Evolutionary conservation across 2,329 filamentous ascomycete species (phyloP).

Genomic region (Cladophialophora exuberans): DNA sequence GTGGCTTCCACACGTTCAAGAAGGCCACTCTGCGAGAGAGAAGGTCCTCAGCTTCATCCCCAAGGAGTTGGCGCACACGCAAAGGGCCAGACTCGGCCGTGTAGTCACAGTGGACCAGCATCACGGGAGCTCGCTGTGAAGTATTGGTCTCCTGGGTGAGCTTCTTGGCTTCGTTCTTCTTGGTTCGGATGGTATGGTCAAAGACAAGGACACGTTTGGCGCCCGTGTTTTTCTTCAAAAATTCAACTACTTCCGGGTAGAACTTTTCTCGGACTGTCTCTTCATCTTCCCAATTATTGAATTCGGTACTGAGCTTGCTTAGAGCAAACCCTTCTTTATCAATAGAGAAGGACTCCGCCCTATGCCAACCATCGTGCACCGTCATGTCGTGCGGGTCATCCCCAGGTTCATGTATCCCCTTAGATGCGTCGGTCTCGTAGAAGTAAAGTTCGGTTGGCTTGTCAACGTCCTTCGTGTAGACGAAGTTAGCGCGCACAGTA

Average conservation of each 20-base stretch:
- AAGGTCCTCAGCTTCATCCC: slow-evolving; percentile 47
- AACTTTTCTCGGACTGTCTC: slow-evolving; percentile 44
- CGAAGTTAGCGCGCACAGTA: slow-evolving; percentile 48
- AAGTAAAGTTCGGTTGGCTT: slow-evolving; percentile 43
- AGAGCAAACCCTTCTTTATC: slow-evolving; percentile 53
- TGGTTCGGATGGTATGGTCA: slow-evolving; percentile 53
- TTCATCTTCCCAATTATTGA: slow-evolving; percentile 45
- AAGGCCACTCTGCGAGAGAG: slow-evolving; percentile 52
- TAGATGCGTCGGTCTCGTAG: slow-evolving; percentile 43
- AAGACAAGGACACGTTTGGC: slow-evolving; percentile 53
- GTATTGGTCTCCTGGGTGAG: slow-evolving; percentile 37
- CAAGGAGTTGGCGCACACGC: slow-evolving; percentile 51
- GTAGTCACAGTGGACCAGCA: slow-evolving; percentile 48
- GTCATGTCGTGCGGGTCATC: slow-evolving; percentile 43
- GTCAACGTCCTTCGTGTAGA: slow-evolving; percentile 52
- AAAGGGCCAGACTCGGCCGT: slow-evolving; percentile 48
- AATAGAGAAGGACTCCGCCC: slow-evolving; percentile 47
- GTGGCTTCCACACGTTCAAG: slow-evolving; percentile 57
- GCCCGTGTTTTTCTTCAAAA: slow-evolving; percentile 50
- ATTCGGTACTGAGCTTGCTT: slow-evolving; percentile 44
- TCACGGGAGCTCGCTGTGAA: slow-evolving; percentile 30
- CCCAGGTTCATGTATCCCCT: slow-evolving; percentile 47
- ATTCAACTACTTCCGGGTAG: slow-evolving; percentile 52
- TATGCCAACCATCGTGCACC: slow-evolving; percentile 48
- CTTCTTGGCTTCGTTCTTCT: slow-evolving; percentile 34